Conservation (phyloP, 805 yeast species). For the Saccharomyces mikatae region DNA sequence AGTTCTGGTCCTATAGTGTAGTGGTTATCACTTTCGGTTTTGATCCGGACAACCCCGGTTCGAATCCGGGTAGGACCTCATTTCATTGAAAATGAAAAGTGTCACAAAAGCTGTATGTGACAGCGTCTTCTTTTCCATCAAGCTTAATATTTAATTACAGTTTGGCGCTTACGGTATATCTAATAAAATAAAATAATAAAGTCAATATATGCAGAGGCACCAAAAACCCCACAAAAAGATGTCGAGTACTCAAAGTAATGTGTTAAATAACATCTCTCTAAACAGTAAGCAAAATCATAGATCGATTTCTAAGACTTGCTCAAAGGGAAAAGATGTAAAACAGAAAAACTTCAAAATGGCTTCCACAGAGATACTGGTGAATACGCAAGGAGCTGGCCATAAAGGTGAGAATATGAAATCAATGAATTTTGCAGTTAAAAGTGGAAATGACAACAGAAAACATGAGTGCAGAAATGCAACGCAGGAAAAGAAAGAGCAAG, state of each 20-base stretch:
- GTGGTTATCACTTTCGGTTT: slow-evolving; percentile 77
- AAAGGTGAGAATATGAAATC: background rate
- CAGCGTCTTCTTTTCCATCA: background rate
- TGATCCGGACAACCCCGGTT: slow-evolving; percentile 79
- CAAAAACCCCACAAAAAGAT: background rate
- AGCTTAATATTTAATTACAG: background rate
- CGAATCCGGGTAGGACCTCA: slow-evolving; percentile 78
- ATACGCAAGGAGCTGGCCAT: background rate
- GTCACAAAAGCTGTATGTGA: background rate
- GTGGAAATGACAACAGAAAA: background rate
- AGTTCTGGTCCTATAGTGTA: slow-evolving; percentile 44
- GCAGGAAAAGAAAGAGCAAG: background rate
- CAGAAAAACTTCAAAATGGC: background rate
- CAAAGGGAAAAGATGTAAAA: background rate
- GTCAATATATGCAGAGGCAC: background rate
- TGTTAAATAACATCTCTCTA: background rate
- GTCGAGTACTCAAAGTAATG: background rate
- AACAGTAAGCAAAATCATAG: background rate
- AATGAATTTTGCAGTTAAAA: background rate
- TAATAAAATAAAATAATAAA: background rate
- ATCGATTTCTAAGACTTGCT: background rate
- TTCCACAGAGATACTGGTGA: background rate
- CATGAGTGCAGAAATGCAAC: background rate
- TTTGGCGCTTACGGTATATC: background rate
- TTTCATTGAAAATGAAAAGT: slow-evolving; percentile 3